These are phyloP conservation scores for Stachybotrys chartarum DNA, from an alignment of 2,329 filamentous ascomycete genomes.

Conservation along the genomic window DNA sequence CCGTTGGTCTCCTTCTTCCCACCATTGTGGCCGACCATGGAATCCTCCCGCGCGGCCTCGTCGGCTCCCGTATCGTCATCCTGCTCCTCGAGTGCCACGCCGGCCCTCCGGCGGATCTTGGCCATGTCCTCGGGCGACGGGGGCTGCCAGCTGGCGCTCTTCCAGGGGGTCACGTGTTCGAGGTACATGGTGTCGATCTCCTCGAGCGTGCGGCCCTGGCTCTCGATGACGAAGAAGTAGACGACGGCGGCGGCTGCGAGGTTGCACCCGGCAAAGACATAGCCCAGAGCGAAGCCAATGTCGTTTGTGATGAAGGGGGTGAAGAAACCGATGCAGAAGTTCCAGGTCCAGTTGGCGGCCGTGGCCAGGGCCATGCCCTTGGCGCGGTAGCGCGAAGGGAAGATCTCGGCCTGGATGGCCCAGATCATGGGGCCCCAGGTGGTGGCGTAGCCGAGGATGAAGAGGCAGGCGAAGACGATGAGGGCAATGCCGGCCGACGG, in stretches of 20 bases:
- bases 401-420: conserved; percentile 59
- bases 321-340: conserved; percentile 71
- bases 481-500: conserved; percentile 47
- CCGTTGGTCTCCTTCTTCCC: too few species aligned
- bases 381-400: conserved; percentile 54
- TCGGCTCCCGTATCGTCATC: neutral
- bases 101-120: conserved; percentile 32
- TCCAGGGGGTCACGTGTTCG: conserved; percentile 54
- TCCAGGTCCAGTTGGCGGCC: conserved; percentile 61
- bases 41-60: too few species aligned
- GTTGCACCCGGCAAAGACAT: conserved; percentile 69
- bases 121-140: conserved; percentile 36
- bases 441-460: conserved; percentile 59
- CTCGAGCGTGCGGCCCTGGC: conserved; percentile 65
- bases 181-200: conserved; percentile 78
- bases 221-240: conserved; percentile 73
- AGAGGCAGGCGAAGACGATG: conserved; percentile 57
- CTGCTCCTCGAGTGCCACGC: conserved; percentile 25
- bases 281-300: conserved; percentile 68
- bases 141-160: conserved; percentile 48
- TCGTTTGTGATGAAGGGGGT: conserved; percentile 69
- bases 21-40: too few species aligned
- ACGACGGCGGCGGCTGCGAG: conserved; percentile 57
- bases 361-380: conserved; percentile 55
- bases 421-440: conserved; percentile 62